Conservation (phyloP, 768 basidiomycete genomes). For the Boletus huronensis region DNA sequence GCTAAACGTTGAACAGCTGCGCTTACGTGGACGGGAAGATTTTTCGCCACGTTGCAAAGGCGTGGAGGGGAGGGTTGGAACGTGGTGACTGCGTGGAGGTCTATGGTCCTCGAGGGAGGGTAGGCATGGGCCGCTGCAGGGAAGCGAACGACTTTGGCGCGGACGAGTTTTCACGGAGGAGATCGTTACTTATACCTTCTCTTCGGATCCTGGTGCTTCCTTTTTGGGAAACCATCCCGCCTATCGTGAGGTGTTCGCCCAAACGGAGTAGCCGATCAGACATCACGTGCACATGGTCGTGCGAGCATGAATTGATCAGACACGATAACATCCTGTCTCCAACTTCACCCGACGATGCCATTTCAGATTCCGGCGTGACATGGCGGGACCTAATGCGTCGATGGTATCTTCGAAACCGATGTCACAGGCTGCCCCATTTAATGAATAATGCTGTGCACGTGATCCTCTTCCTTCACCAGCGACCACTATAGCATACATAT, state of each 20-base stretch:
- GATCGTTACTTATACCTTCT: slow-evolving; percentile 21
- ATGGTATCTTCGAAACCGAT: no score
- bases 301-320: neutral
- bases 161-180: neutral
- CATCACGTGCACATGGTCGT: neutral
- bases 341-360: neutral
- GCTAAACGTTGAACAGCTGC: neutral
- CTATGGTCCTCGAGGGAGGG: neutral
- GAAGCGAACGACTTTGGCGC: neutral
- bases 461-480: neutral
- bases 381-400: neutral
- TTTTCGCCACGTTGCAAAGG: slow-evolving; percentile 5
- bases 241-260: neutral
- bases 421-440: neutral
- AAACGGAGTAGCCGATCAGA: slow-evolving; percentile 4
- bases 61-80: slow-evolving; percentile 1
- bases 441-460: neutral
- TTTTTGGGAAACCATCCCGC: neutral
- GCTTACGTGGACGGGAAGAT: slow-evolving; percentile 4
- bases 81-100: neutral
- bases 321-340: no score
- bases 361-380: neutral
- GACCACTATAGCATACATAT: slow-evolving; percentile 17
- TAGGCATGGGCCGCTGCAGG: neutral
- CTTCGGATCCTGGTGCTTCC: slow-evolving; percentile 10